phyloP scores from a whole-genome alignment of 2,329 filamentous ascomycete genomes.

The Botrytis tulipae region DNA sequence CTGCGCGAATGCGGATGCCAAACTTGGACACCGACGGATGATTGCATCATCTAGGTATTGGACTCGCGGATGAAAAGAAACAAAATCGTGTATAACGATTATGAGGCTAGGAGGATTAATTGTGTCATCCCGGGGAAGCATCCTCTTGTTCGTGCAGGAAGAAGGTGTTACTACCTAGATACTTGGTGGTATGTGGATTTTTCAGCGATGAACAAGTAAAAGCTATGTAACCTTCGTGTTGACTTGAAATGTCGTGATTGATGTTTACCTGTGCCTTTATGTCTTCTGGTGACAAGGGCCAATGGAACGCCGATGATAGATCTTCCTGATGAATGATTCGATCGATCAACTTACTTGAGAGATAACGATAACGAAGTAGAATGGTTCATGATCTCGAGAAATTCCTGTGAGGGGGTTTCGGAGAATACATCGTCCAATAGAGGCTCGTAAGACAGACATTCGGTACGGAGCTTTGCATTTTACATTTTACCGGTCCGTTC shows the following conservation, averaged over 20 bases:
- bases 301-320: not conserved
- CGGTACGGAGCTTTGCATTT: conserved; percentile 14
- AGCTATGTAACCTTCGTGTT: not conserved
- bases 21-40: conserved; percentile 9
- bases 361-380: conserved; percentile 1
- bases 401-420: not conserved
- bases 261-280: not conserved
- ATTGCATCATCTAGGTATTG: conserved; percentile 8
- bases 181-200: not conserved
- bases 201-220: not conserved
- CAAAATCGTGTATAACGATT: not conserved
- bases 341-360: not conserved
- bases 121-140: not conserved
- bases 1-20: conserved; percentile 2
- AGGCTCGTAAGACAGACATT: not conserved
- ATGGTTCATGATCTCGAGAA: not conserved
- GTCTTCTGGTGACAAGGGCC: not conserved
- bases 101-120: not conserved
- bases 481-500: not conserved
- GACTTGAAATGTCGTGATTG: not conserved
- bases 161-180: not conserved
- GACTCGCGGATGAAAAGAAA: not conserved
- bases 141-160: not conserved
- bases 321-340: not conserved
- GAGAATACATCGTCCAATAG: not conserved